Evolutionary conservation across 1,284 basidiomycete genomes (phyloP), one percentile per base, ranked within the genome.

Genomic region (Austroboletus niveus): DNA sequence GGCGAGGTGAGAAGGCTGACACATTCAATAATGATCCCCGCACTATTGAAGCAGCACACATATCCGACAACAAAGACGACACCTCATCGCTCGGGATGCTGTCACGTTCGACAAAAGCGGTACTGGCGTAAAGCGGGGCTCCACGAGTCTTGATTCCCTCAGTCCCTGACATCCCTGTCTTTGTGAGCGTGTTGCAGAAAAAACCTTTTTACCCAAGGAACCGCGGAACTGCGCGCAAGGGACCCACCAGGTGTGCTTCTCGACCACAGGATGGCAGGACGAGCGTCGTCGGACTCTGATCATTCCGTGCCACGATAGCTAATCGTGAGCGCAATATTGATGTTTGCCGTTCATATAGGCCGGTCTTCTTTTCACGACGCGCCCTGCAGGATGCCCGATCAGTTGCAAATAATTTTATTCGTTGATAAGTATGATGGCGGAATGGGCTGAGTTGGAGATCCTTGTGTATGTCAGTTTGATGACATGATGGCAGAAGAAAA

Each of bases 21-120:
- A 40, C 49, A 39, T 62, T 36, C n/a, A n/a, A 11, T 9, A 14
- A 41, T 66, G 60, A 68, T 64, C 52, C 61, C 65, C 62, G 63
- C 64, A 47, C 14, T 34, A 43, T 50, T 38, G 61, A 58, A 64
- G 57, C 54, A 34, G 12, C 36, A 8, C 17, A 27, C 20, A 27
- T 52, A 43, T 40, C 57, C 47, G 43, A 44, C 56, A 42, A 48
- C 14, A 46, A 39, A 29, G 42, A 52, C 51, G 39, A 51, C 39
- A 52, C 47, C 50, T 45, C 41, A 27, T 56, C 51, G 22, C 39
- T 45, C 66, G 65, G 63, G 57, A 69, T 67, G 66, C 61, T 69
- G 65, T 60, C 55, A 65, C 49, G 36, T 44, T 39, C 9, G 35
- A 41, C 49, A 64, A 64, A 64, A 62, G 49, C 20, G 42, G 59